These are phyloP conservation scores for Xylariales sp. DNA, from an alignment of 2,329 filamentous ascomycete species.

Conservation along the genomic window DNA sequence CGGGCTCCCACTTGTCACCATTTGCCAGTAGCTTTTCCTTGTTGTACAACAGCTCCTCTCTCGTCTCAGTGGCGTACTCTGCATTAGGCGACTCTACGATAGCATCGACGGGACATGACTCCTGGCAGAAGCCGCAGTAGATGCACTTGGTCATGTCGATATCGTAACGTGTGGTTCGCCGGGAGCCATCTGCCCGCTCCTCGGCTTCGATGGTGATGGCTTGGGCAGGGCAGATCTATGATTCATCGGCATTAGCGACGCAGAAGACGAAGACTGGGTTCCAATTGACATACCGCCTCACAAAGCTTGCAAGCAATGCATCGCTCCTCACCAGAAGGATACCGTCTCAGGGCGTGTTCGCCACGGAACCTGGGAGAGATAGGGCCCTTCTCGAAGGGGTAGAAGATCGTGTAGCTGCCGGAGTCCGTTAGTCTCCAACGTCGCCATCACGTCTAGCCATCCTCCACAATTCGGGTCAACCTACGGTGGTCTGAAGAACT, in stretches of 20 bases:
- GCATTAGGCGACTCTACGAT: conserved; percentile 64
- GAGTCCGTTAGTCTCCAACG: conserved; percentile 9
- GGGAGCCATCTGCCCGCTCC: conserved; percentile 91
- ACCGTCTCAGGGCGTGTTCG: conserved; percentile 92
- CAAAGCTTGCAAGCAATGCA: conserved; percentile 99
- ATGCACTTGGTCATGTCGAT: conserved; percentile 99
- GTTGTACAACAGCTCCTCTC: conserved; percentile 96
- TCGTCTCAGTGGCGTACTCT: conserved; percentile 61
- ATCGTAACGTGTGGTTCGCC: conserved; percentile 94
- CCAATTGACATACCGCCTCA: conserved; percentile 61
- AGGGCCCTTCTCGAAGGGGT: conserved; percentile 97
- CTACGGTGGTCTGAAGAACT: conserved; percentile 97
- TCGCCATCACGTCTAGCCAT: neutral
- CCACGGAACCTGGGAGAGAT: conserved; percentile 97
- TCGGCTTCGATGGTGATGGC: conserved; percentile 99
- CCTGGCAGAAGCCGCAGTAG: conserved; percentile 98
- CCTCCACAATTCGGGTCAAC: conserved; percentile 36
- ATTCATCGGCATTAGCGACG: neutral
- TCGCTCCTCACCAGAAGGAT: conserved; percentile 95
- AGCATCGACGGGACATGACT: conserved; percentile 96
- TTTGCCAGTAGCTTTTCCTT: conserved; percentile 90
- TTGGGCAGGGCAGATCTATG: conserved; percentile 84
- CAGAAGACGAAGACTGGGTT: neutral
- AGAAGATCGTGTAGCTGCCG: conserved; percentile 90
- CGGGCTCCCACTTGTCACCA: conserved; percentile 96